These are phyloP conservation scores for Lactifluus subvellereus DNA, from an alignment of 768 basidiomycete species.

Conservation along the genomic window DNA sequence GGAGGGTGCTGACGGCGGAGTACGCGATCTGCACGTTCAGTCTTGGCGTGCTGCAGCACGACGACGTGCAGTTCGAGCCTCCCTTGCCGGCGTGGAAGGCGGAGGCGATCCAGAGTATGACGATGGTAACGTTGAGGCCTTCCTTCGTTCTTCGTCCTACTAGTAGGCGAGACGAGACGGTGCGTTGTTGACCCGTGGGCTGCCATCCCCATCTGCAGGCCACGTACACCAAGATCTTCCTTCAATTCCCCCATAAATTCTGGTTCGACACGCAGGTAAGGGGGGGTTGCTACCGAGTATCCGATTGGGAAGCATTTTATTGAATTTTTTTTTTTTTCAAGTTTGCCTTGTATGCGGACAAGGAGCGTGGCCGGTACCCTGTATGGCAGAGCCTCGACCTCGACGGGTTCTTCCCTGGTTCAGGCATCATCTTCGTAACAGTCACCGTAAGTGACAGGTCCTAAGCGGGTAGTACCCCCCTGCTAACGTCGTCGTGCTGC, in stretches of 20 bases:
- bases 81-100: slow-evolving; percentile 50
- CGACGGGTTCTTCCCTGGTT: slow-evolving; percentile 50
- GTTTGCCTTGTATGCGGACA: slow-evolving; percentile 17
- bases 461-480: too few species aligned
- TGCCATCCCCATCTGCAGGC: neutral
- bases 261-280: slow-evolving; percentile 28
- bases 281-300: too few species aligned
- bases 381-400: slow-evolving; percentile 63
- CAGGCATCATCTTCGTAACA: slow-evolving; percentile 47
- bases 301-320: neutral
- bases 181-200: too few species aligned
- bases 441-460: slow-evolving; percentile 36
- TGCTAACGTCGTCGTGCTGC: neutral
- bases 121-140: slow-evolving; percentile 39
- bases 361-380: slow-evolving; percentile 37
- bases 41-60: slow-evolving; percentile 15
- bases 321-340: neutral
- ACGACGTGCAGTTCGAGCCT: slow-evolving; percentile 49
- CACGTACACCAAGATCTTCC: slow-evolving; percentile 9
- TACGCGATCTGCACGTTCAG: slow-evolving; percentile 50
- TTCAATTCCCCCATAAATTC: slow-evolving; percentile 18
- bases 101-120: slow-evolving; percentile 57
- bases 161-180: too few species aligned
- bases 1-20: slow-evolving; percentile 29
- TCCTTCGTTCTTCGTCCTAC: too few species aligned